Evolutionary conservation across 225 moss, liverwort and hornwort genomes (phyloP).

Genomic region (Lunularia cruciata): DNA sequence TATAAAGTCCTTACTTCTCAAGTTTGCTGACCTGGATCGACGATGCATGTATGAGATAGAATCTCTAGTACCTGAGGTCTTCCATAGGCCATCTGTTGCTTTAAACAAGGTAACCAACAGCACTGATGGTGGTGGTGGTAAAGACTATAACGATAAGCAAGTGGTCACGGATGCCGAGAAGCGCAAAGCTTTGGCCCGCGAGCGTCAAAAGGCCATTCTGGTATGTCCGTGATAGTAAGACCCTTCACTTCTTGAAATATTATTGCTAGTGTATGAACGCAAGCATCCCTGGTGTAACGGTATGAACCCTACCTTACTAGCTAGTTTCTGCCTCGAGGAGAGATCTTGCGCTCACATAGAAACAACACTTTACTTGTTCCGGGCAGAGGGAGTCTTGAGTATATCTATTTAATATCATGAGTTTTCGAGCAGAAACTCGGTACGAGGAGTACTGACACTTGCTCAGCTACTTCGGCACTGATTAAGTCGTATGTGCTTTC

Average conservation of each 20-base stretch:
- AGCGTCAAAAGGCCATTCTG: slow-evolving; percentile 79
- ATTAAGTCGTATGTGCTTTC: too few species aligned
- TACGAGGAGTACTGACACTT: too few species aligned
- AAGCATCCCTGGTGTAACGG: too few species aligned
- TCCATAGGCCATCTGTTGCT: slow-evolving; percentile 52
- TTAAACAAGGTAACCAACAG: slow-evolving; percentile 30
- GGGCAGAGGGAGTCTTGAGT: too few species aligned
- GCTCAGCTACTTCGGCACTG: too few species aligned
- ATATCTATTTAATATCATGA: too few species aligned
- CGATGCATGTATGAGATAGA: slow-evolving; percentile 87
- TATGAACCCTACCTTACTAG: too few species aligned
- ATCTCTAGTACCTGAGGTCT: slow-evolving; percentile 73
- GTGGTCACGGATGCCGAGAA: slow-evolving; percentile 60
- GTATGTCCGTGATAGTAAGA: slow-evolving; percentile 35
- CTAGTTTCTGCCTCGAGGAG: too few species aligned
- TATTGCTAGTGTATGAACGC: too few species aligned
- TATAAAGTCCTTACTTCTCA: slow-evolving; percentile 59
- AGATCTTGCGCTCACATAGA: too few species aligned
- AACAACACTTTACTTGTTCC: too few species aligned
- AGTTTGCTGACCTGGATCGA: slow-evolving; percentile 63
- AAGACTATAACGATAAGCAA: slow-evolving; percentile 53
- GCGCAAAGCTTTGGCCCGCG: slow-evolving; percentile 67
- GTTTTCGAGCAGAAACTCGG: too few species aligned
- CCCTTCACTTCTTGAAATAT: not conserved
- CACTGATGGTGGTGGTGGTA: slow-evolving; percentile 39